Evolutionary conservation across 805 yeast genomes (phyloP).

Genomic region (Metschnikowia henanensis): DNA sequence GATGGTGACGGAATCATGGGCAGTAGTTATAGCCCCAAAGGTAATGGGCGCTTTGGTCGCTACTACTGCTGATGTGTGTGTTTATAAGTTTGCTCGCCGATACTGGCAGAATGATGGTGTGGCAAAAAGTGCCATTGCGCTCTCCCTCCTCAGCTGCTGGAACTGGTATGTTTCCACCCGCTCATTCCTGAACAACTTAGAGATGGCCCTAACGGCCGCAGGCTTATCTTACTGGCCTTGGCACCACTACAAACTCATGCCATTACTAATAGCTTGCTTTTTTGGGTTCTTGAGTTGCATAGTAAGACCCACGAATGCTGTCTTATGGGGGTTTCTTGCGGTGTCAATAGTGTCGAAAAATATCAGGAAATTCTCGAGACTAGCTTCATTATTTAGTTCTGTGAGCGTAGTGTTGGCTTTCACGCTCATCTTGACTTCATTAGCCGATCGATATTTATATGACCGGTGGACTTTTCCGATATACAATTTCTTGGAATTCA

Average conservation of each 20-base stretch:
- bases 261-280: conserved; percentile 38
- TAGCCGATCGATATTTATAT: conserved; percentile 60
- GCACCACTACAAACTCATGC: conserved; percentile 26
- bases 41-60: conserved; percentile 68
- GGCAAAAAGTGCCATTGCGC: conserved; percentile 43
- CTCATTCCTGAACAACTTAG: conserved; percentile 83
- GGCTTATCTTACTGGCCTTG: conserved; percentile 77
- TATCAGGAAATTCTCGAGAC: conserved; percentile 3
- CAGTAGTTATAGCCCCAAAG: conserved; percentile 60
- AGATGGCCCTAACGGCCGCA: conserved; percentile 64
- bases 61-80: conserved; percentile 65
- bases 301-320: conserved; percentile 80
- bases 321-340: conserved; percentile 76
- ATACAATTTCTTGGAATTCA: conserved; percentile 71
- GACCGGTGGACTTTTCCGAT: conserved; percentile 58
- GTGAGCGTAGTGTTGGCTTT: conserved; percentile 27
- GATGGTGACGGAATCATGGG: conserved; percentile 18
- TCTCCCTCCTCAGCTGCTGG: conserved; percentile 67
- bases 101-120: conserved; percentile 33
- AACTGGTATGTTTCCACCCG: conserved; percentile 82
- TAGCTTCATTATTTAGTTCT: conserved; percentile 9
- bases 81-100: conserved; percentile 47
- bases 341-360: conserved; percentile 17
- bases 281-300: conserved; percentile 65
- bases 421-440: conserved; percentile 22